Base-by-base conservation (phyloP, 78 protist species). In the Planoprotostelium fungivorum region DNA sequence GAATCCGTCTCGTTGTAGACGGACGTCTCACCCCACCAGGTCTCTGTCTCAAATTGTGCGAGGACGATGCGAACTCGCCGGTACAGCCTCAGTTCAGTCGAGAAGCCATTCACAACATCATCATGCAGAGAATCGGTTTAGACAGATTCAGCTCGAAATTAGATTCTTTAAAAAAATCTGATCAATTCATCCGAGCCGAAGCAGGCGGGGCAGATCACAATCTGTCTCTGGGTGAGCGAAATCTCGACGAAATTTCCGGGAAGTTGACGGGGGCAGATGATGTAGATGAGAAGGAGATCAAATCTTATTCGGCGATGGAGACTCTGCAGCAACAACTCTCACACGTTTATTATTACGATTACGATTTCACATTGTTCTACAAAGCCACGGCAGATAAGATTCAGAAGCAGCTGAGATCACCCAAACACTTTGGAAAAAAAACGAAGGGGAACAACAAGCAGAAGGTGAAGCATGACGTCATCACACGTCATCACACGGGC, bases 291-390 rank as follows among this genome's bases (percentile, higher is more conserved):
- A 51, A 51, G 16, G 73, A 51, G 73, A 5, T 25, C 31, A 51
- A 51, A 25, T 5, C 73, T 5, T 51, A 51, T 51, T 5, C 73
- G 16, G 73, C 16, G 73, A 5, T 16, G 16, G 31, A 51, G 31
- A 38, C 84, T 0, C 23, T 63, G 28, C 38, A 9, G 9, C 90
- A 90, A 23, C 87, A 90, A 51, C 0, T 90, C 28, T 5, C 83
- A 0, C 35, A 84, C 39, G 37, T 34, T 39, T 29, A 90, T 1
- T 86, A 35, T 0, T 92, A 84, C 84, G 94, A 92, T 35, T 92
- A 90, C 29, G 94, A 92, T 36, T 92, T 51, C 86, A 89, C 94
- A 10, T 9, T 92, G 38, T 92, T 92, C n/a, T 92, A 63, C 51
- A 92, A 92, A 16, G 94, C 89, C 29, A 84, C 63, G n/a, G 89